Conservation (phyloP, 371 early-diverging fungal species). For the Circinella minor region DNA sequence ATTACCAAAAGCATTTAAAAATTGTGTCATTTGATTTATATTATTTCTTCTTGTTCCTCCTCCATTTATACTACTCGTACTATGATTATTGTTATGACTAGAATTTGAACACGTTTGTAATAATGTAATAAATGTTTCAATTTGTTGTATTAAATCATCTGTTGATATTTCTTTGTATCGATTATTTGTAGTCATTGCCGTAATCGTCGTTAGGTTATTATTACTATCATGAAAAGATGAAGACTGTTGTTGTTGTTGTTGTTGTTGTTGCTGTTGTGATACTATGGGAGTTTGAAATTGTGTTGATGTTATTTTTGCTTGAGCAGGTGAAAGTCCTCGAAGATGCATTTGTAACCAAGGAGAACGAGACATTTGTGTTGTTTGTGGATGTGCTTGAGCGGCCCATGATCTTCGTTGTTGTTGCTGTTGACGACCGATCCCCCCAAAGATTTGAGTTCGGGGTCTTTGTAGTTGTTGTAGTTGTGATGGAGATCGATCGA, state of each 20-base stretch:
- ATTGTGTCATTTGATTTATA: slow-evolving; percentile 14
- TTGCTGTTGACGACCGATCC: not conserved
- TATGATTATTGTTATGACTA: too few relatives aligned
- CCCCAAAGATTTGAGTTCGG: slow-evolving; percentile 7
- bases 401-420: slow-evolving; percentile 35
- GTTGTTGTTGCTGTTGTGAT: not conserved
- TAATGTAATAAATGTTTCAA: slow-evolving; percentile 24
- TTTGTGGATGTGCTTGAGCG: slow-evolving; percentile 39
- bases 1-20: slow-evolving; percentile 26
- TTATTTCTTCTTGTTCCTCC: not conserved
- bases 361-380: slow-evolving; percentile 21
- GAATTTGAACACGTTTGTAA: not conserved
- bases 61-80: too few relatives aligned
- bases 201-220: not conserved
- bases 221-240: not conserved
- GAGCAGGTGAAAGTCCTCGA: slow-evolving; percentile 7
- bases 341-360: slow-evolving; percentile 42
- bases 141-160: slow-evolving; percentile 27
- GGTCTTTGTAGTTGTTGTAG: slow-evolving; percentile 7
- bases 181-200: not conserved
- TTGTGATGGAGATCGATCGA: slow-evolving; percentile 17
- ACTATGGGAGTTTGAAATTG: not conserved
- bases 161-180: slow-evolving; percentile 23
- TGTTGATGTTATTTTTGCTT: not conserved
- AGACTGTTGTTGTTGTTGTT: not conserved